These are phyloP conservation scores for Sergeia podlipaevii DNA, from an alignment of 208 protist genomes.

Conservation along the genomic window DNA sequence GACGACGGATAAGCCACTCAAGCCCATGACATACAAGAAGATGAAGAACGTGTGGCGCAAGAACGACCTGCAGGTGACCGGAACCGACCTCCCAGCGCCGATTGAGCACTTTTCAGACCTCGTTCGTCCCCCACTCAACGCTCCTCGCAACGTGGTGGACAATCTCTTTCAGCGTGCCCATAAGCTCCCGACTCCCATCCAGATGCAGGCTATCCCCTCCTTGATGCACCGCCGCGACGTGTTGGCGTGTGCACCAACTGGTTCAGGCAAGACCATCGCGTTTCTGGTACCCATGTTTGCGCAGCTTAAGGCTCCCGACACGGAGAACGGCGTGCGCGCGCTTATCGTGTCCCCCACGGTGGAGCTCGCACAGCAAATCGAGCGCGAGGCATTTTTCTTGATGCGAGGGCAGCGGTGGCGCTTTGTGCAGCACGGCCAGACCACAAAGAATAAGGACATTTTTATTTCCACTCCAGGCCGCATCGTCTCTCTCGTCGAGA, in stretches of 20 bases:
- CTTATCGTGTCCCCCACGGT: conserved; percentile 96
- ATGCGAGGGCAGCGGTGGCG: conserved; percentile 85
- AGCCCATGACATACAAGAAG: conserved; percentile 69
- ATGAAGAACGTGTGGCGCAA: conserved; percentile 82
- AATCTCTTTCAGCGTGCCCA: conserved; percentile 87
- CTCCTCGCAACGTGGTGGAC: conserved; percentile 66
- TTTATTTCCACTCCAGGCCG: conserved; percentile 89
- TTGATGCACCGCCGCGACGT: conserved; percentile 90
- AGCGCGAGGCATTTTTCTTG: conserved; percentile 87
- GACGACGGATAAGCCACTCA: conserved; percentile 40
- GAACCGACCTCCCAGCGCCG: conserved; percentile 69
- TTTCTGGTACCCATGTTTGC: conserved; percentile 94
- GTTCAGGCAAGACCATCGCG: conserved; percentile 95
- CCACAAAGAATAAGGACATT: conserved; percentile 91
- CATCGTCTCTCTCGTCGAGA: conserved; percentile 68
- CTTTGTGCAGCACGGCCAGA: conserved; percentile 87
- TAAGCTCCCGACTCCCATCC: conserved; percentile 93
- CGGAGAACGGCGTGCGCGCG: conserved; percentile 82
- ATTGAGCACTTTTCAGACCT: conserved; percentile 86
- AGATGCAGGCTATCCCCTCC: conserved; percentile 96
- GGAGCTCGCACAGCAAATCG: conserved; percentile 96
- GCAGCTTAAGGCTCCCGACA: conserved; percentile 71
- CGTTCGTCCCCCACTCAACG: conserved; percentile 71
- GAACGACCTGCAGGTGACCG: conserved; percentile 71
- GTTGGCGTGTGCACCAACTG: conserved; percentile 86